phyloP scores from a whole-genome alignment of 768 basidiomycete species.

The Lactifluus volemus region DNA sequence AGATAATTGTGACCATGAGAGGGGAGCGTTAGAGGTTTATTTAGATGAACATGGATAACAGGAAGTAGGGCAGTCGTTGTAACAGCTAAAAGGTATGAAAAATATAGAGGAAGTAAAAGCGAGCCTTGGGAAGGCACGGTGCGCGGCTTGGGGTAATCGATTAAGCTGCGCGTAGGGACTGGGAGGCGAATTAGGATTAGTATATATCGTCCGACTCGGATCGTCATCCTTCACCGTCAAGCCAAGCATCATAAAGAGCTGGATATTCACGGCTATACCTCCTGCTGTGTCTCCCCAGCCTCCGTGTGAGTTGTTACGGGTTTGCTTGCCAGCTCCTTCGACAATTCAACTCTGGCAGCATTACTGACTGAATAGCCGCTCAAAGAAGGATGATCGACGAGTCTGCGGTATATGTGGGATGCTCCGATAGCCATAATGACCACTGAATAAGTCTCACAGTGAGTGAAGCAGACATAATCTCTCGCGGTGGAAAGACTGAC shows the following conservation, averaged over 20 bases:
- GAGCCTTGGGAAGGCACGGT: no score
- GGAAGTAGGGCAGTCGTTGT: no score
- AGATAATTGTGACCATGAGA: no score
- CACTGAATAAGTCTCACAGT: not conserved
- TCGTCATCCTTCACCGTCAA: not conserved
- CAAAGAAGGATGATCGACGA: not conserved
- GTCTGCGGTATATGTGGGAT: conserved; percentile 10
- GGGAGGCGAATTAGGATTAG: no score
- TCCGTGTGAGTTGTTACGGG: not conserved
- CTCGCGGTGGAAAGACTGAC: not conserved
- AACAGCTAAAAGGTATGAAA: no score
- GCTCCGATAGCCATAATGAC: not conserved
- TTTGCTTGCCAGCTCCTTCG: not conserved
- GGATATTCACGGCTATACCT: not conserved
- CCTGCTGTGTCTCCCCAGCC: not conserved
- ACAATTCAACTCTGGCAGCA: not conserved
- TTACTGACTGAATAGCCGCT: not conserved
- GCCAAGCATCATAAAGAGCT: not conserved
- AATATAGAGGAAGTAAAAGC: no score
- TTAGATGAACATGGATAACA: no score
- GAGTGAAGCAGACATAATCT: not conserved
- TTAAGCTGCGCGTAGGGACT: no score
- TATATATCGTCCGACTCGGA: not conserved
- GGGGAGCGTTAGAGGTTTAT: no score
- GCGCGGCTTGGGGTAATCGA: no score